Base-by-base conservation (phyloP, 2,329 filamentous ascomycete genomes). In the Botrytis fragariae region DNA sequence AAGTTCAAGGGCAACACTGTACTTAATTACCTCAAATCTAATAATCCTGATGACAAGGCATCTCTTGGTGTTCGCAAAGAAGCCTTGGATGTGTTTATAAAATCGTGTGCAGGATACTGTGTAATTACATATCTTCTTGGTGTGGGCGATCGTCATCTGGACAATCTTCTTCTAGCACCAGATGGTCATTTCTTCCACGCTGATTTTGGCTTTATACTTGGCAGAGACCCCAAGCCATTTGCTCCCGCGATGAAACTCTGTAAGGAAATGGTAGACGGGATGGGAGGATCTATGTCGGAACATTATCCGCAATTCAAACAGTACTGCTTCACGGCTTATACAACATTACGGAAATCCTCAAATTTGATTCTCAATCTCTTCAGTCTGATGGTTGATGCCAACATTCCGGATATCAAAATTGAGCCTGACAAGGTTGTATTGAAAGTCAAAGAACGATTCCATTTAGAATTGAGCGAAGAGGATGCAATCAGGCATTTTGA, bases 121-220 rank as follows among this genome's bases (percentile, higher is more conserved):
- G 96, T 99, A 22, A 98, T 99, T 77, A 99, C 97, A 0, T 99
- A 99, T 82, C 93, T 99, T 25, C 89, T 99, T 20, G 97, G 96
- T 45, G 96, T 99, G 4, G 96, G 96, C 32, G 96, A 99, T 81
- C 91, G 96, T 2, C 96, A 99, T 83, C 87, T 98, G 3, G 96
- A 99, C 82, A 99, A 99, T 79, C 89, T 99, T 1, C 90, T 99
- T 39, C 89, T 99, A 8, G 90, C 94, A 0, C 95, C 96, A 0
- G 92, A 95, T 77, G 96, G 90, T 0, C 94, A 97, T 82, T 99
- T 99, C 85, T 98, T 99, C 87, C 96, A 99, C 81, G 95, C 95
- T 44, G 96, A 99, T 82, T 99, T 99, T 79, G 96, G 97, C 60
- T 99, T 97, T 83, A 99, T 99, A 75, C 91, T 99, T 1, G 96